Evolutionary conservation across 352 stramenopile species (phyloP).

Genomic region (Globisporangium middletonii): DNA sequence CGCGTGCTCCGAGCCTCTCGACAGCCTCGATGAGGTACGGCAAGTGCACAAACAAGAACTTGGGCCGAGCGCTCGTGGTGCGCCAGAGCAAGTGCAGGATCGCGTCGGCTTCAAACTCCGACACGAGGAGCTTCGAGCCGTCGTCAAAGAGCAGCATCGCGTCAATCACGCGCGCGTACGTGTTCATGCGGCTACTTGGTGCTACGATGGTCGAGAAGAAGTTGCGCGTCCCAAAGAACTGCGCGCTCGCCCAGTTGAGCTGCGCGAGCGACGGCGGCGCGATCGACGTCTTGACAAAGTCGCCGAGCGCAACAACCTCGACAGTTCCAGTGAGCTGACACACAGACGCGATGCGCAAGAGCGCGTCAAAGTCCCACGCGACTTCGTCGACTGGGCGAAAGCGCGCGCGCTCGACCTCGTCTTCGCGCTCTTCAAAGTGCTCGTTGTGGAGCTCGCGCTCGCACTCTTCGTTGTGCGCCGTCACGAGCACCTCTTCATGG

Average conservation of each 20-base stretch:
- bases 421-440: slow-evolving; percentile 34
- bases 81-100: slow-evolving; percentile 4
- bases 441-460: slow-evolving; percentile 57
- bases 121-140: slow-evolving; percentile 9
- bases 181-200: slow-evolving; percentile 6
- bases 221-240: slow-evolving; percentile 35
- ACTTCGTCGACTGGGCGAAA: slow-evolving; percentile 17
- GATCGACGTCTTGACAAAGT: background rate
- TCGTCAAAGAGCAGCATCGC: slow-evolving; percentile 36
- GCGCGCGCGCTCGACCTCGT: slow-evolving; percentile 11
- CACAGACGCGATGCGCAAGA: slow-evolving; percentile 12
- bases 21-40: background rate
- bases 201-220: slow-evolving; percentile 28
- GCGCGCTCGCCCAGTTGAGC: slow-evolving; percentile 20
- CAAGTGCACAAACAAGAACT: background rate
- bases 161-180: slow-evolving; percentile 30
- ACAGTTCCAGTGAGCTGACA: background rate
- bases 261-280: slow-evolving; percentile 6
- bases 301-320: background rate
- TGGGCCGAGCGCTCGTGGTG: background rate
- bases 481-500: slow-evolving; percentile 36
- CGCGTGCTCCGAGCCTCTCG: no score
- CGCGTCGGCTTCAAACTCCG: slow-evolving; percentile 8
- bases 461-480: slow-evolving; percentile 37
- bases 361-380: slow-evolving; percentile 14